Percentiles rank a stretch among this genome's conserved stretches.
Conservation (phyloP, 179 eudicot genomes). For the Silene noctiflora region DNA sequence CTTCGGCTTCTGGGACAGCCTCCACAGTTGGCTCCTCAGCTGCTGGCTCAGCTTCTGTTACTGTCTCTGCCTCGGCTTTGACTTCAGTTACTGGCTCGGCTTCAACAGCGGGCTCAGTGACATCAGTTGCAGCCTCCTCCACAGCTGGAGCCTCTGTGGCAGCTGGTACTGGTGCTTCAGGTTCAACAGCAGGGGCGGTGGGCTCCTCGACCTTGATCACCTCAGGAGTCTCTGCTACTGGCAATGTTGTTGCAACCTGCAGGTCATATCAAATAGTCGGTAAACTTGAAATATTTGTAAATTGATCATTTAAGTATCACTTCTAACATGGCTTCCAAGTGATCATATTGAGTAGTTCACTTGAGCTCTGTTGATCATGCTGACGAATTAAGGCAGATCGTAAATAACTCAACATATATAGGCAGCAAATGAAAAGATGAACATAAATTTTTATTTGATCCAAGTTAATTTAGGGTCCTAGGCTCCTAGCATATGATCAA, state of each 20-base stretch:
- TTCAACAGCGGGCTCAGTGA: neutral
- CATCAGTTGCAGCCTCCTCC: neutral
- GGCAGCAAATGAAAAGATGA: neutral
- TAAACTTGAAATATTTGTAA: neutral
- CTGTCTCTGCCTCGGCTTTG: conserved; percentile 2
- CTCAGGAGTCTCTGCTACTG: neutral
- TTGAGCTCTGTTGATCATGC: neutral
- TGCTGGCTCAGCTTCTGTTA: conserved; percentile 4
- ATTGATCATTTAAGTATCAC: neutral
- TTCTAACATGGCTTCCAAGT: no score
- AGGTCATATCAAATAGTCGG: neutral
- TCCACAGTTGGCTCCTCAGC: conserved; percentile 2
- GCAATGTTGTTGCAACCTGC: neutral
- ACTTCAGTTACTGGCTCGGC: neutral
- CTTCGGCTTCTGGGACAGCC: neutral
- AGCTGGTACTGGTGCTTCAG: neutral
- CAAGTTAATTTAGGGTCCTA: neutral
- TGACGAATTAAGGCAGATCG: neutral
- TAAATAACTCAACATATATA: neutral
- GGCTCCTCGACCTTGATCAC: neutral
- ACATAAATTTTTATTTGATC: neutral
- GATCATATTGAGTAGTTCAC: neutral
- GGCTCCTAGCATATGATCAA: neutral
- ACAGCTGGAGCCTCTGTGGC: neutral
- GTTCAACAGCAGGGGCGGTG: neutral